Evolutionary conservation across 345 rosid species (phyloP).

Genomic region (Cardiospermum halicacabum): DNA sequence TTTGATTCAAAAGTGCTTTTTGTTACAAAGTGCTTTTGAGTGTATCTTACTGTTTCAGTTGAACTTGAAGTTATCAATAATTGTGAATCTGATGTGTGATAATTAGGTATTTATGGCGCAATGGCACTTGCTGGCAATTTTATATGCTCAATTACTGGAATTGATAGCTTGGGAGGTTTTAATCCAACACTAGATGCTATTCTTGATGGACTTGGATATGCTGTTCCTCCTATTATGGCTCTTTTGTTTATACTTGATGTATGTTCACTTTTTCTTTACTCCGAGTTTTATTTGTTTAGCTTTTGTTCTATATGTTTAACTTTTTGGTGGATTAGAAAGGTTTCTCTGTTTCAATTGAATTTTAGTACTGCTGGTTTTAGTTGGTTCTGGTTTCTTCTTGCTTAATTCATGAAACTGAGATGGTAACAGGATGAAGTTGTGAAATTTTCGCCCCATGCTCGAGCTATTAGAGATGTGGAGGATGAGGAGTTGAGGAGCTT

Average conservation of each 20-base stretch:
- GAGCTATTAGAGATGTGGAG: slow-evolving; percentile 97
- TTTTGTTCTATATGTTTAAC: neutral
- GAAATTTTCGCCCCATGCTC: slow-evolving; percentile 91
- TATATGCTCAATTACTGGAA: slow-evolving; percentile 83
- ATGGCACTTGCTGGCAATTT: slow-evolving; percentile 87
- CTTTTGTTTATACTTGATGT: slow-evolving; percentile 92
- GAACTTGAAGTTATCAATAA: neutral
- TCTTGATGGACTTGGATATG: slow-evolving; percentile 82
- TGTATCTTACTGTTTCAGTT: neutral
- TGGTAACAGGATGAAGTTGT: slow-evolving; percentile 86
- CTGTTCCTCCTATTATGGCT: slow-evolving; percentile 93
- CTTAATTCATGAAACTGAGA: slow-evolving; percentile 12
- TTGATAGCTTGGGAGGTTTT: slow-evolving; percentile 84
- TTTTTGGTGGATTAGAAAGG: neutral
- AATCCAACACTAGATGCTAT: slow-evolving; percentile 69
- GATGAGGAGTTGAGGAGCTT: slow-evolving; percentile 94
- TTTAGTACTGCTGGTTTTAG: neutral
- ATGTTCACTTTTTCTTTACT: slow-evolving; percentile 5
- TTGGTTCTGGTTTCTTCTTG: no score
- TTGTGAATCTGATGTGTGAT: neutral
- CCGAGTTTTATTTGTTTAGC: neutral
- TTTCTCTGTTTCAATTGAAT: neutral
- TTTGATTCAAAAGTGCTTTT: neutral
- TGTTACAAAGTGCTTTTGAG: neutral
- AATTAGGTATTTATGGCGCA: slow-evolving; percentile 88